Conservation (phyloP, 2,329 filamentous ascomycete genomes). For the Ceratocystis diversiconidia region DNA sequence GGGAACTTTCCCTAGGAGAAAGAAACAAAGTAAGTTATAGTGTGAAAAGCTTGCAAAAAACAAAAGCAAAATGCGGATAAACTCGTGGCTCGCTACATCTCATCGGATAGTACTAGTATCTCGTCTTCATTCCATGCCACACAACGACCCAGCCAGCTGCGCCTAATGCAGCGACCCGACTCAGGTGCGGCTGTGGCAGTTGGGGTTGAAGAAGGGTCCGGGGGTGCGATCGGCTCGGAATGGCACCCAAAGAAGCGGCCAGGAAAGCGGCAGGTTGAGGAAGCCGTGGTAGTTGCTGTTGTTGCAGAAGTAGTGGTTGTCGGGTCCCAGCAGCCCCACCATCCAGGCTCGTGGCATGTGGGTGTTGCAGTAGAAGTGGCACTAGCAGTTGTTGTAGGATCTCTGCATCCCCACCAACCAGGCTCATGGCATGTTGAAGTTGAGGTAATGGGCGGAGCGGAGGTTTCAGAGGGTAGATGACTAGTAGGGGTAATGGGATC, state of each 20-base stretch:
- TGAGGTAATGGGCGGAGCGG: slow-evolving; percentile 22
- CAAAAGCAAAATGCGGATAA: neutral
- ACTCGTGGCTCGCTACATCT: slow-evolving; percentile 22
- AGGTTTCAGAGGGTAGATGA: slow-evolving; percentile 23
- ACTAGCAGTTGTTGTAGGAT: slow-evolving; percentile 25
- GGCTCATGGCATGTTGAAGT: slow-evolving; percentile 19
- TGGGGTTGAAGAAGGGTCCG: slow-evolving; percentile 21
- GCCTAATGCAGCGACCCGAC: slow-evolving; percentile 25
- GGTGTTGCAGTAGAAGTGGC: slow-evolving; percentile 33
- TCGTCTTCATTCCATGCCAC: slow-evolving; percentile 26
- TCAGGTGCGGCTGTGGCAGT: slow-evolving; percentile 22
- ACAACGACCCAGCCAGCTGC: slow-evolving; percentile 32
- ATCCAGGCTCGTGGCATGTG: slow-evolving; percentile 48
- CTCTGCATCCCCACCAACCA: slow-evolving; percentile 19
- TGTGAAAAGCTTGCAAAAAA: neutral
- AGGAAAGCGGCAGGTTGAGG: slow-evolving; percentile 31
- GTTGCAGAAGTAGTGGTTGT: slow-evolving; percentile 26
- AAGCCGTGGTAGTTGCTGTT: slow-evolving; percentile 19
- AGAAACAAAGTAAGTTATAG: neutral
- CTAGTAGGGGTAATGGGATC: slow-evolving; percentile 30
- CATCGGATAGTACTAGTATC: slow-evolving; percentile 23
- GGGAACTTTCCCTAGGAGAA: neutral
- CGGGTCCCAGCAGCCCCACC: slow-evolving; percentile 49
- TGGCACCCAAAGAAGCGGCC: slow-evolving; percentile 37
- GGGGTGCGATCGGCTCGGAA: slow-evolving; percentile 26